Conservation (phyloP, 805 yeast species). For the Lachancea cidri region DNA sequence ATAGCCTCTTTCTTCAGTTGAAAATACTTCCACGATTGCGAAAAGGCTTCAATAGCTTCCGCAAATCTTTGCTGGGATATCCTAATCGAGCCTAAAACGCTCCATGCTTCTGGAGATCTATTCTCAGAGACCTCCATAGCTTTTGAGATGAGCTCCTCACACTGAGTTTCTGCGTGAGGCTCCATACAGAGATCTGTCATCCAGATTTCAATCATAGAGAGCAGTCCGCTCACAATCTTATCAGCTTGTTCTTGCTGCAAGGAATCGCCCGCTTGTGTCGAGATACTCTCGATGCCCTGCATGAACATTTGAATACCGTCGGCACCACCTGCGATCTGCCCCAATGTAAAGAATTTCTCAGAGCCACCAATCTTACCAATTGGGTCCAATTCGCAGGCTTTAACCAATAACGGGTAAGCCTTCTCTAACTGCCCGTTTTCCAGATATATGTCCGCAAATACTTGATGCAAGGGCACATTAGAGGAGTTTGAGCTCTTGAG, state of each 20-base stretch:
- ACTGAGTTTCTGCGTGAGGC: conserved; percentile 73
- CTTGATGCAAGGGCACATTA: conserved; percentile 44
- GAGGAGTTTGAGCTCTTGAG: conserved; percentile 24
- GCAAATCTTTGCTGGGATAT: conserved; percentile 74
- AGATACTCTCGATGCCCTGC: conserved; percentile 49
- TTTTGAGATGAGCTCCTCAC: conserved; percentile 64
- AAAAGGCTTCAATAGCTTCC: conserved; percentile 69
- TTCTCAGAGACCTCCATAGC: conserved; percentile 55
- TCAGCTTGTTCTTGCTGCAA: conserved; percentile 40
- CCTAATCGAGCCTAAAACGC: conserved; percentile 77
- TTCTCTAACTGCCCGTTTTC: conserved; percentile 76
- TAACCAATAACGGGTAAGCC: conserved; percentile 59
- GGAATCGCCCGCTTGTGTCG: conserved; percentile 19
- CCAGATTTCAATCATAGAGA: conserved; percentile 90
- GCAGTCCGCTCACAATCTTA: conserved; percentile 69
- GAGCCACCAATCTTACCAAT: conserved; percentile 54
- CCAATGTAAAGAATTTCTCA: conserved; percentile 84
- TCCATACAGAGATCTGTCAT: conserved; percentile 98
- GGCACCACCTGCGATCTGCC: conserved; percentile 81
- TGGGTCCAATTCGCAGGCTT: conserved; percentile 66
- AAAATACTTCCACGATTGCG: conserved; percentile 69
- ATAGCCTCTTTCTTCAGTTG: conserved; percentile 44
- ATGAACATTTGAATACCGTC: conserved; percentile 63
- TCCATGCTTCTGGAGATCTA: conserved; percentile 72
- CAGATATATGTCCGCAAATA: conserved; percentile 69